Evolutionary conservation across 306 rosid genomes (phyloP), one percentile per base, ranked within the genome.

Genomic region (Glycine soja): DNA sequence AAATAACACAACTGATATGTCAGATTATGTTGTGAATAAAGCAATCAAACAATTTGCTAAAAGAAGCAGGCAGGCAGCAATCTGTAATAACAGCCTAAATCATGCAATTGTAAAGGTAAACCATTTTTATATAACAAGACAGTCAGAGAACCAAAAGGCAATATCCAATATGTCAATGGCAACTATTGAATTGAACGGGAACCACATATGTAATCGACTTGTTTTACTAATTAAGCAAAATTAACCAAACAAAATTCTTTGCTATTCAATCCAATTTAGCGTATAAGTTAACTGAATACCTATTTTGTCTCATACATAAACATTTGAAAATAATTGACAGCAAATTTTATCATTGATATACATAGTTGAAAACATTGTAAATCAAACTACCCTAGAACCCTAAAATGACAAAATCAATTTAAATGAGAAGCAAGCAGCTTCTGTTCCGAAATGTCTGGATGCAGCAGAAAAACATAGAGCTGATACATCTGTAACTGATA

Each of bases 361-460:
- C 74, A 16, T 45, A 10, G 58, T 58, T 38, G 54, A 69, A 76
- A 76, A 74, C 38, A 42, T 42, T 52, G 42, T 1, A 72, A 30
- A 66, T 68, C 70, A 16, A 36, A 75, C 75, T 53, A 56, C 76
- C 12, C 45, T 9, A 65, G 10, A 77, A 67, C 66, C 78, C 47
- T 40, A 65, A 66, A 16, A 16, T 43, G 48, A 58, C 30, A 66
- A 81, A 66, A 81, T 54, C 48, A 65, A 59, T 72, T 61, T 50
- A 78, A 67, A 59, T 13, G 19, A n/a, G 42, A 61, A 64, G 62
- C 46, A 61, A 64, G 62, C 46, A 75, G 3, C 51, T 30, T 56
- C 62, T 19, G 51, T 58, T 34, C 64, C 67, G 80, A 78, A 47
- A 56, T 73, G 19, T 83, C 64, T 58, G 16, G 71, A 62, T 63